Percentiles rank a stretch among this genome's conserved stretches.
Conservation (phyloP, 1,284 basidiomycete genomes). For the Apiotrichum veenhuisii region DNA sequence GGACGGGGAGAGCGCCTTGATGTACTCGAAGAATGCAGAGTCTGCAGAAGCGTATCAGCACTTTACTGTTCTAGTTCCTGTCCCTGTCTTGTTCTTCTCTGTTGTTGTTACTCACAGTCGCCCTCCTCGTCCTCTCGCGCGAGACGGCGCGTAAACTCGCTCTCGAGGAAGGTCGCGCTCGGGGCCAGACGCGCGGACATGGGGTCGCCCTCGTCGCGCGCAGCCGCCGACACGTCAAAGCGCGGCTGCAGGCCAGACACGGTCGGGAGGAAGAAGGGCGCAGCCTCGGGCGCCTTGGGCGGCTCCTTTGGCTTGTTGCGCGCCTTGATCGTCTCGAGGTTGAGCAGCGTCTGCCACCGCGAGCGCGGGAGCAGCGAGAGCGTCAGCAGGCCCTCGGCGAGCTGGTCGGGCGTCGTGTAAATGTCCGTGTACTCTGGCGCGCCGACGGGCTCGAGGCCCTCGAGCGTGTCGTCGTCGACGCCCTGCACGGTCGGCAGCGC, state of each 20-base stretch:
- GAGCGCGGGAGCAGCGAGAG: slow-evolving; percentile 87
- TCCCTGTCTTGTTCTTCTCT: too few relatives aligned
- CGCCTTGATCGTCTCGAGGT: slow-evolving; percentile 93
- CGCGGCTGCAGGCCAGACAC: slow-evolving; percentile 75
- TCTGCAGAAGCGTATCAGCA: slow-evolving; percentile 52
- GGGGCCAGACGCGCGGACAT: slow-evolving; percentile 59
- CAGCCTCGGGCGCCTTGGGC: slow-evolving; percentile 88
- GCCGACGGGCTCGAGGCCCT: slow-evolving; percentile 60
- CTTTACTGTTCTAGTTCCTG: background rate
- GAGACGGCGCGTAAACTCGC: slow-evolving; percentile 68
- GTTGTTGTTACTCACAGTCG: slow-evolving; percentile 68
- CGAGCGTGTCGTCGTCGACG: slow-evolving; percentile 62
- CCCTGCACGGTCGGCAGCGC: slow-evolving; percentile 80
- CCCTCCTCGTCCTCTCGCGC: slow-evolving; percentile 58
- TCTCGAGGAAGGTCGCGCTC: slow-evolving; percentile 59
- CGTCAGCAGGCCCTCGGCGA: slow-evolving; percentile 82
- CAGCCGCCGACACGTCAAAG: slow-evolving; percentile 59
- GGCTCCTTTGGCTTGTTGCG: slow-evolving; percentile 95
- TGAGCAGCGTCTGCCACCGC: slow-evolving; percentile 93
- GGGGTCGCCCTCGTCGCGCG: slow-evolving; percentile 50
- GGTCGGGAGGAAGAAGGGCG: slow-evolving; percentile 95
- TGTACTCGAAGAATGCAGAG: slow-evolving; percentile 76
- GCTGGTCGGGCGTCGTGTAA: slow-evolving; percentile 77
- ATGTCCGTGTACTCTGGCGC: slow-evolving; percentile 61
- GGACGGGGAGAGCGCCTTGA: slow-evolving; percentile 83